Evolutionary conservation across 176 grass and related monocot genomes (phyloP).

Genomic region (Tillandsia fasciculata): DNA sequence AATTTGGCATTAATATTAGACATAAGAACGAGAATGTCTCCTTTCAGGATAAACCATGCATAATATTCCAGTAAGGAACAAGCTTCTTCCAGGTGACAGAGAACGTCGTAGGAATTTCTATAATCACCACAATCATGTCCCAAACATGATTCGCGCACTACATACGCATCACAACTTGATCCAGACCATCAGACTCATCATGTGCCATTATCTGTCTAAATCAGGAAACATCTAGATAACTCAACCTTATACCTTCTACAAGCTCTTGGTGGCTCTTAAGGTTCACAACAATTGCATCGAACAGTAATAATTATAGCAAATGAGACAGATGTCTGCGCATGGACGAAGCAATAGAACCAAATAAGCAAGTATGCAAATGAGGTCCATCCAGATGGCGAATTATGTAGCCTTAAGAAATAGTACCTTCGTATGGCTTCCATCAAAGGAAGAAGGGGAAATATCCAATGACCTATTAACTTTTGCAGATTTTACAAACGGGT

Average conservation of each 20-base stretch:
- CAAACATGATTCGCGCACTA: neutral
- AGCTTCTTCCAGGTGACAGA: neutral
- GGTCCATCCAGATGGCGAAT: neutral
- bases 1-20: neutral
- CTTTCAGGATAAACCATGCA: neutral
- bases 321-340: slow-evolving; percentile 1
- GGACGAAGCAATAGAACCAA: no score
- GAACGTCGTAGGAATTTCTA: neutral
- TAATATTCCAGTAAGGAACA: neutral
- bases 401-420: slow-evolving; percentile 2
- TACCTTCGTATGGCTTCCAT: slow-evolving; percentile 34
- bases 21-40: neutral
- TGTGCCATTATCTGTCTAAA: neutral
- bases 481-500: slow-evolving; percentile 65
- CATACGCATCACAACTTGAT: neutral
- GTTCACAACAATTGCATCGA: neutral
- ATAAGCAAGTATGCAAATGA: no score
- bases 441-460: slow-evolving; percentile 12
- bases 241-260: neutral
- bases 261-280: neutral
- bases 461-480: slow-evolving; percentile 36
- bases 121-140: neutral
- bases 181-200: neutral
- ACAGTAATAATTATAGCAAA: neutral
- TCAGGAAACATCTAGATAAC: neutral